Evolutionary conservation across 83 land plant genomes (phyloP), one percentile per base, ranked within the genome.

Genomic region (Diphasiastrum complanatum): DNA sequence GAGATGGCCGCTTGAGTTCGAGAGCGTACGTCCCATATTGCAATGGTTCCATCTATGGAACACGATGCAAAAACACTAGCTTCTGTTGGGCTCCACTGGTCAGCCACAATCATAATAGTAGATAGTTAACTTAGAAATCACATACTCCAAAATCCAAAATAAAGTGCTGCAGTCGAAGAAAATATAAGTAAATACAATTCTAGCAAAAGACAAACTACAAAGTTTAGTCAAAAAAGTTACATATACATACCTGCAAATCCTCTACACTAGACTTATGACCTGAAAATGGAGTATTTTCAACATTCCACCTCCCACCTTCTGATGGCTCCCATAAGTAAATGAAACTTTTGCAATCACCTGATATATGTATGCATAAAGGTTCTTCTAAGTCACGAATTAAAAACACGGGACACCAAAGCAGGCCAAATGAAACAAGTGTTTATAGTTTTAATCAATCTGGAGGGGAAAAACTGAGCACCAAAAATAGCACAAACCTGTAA

Each of bases 61-160:
- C 96, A 93, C 22, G 98, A 93, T 0, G 96, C 96, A 75, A 93
- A 93, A 1, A 85, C 89, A 82, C 83, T 54, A n/a, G 75, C 67
- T 69, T 93, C 98, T 23, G 91, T 83, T 11, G 98, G 98, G 69
- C 98, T 93, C 98, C 98, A 93, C 98, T 93, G 78, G 60, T 74
- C 8, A 33, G 22, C 11, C 30, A 46, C 29, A 66, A 36, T 33
- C 0, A 57, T 26, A 57, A 1, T 29, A 47, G 25, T 16, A 0
- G 23, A 26, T 12, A 22, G 53, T 0, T 45, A 32, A 19, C 24
- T 12, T 24, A 14, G 29, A 52, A 12, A 30, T 29, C 20, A 3
- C 3, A n/a, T n/a, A n/a, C n/a, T n/a, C n/a, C n/a, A n/a, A n/a
- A n/a, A n/a, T n/a, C n/a, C n/a, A n/a, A n/a, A n/a, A n/a, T n/a